Percentiles rank a stretch among this genome's conserved stretches.
Conservation (phyloP, 2,329 filamentous ascomycete genomes). For the Diaporthe ilicicola region DNA sequence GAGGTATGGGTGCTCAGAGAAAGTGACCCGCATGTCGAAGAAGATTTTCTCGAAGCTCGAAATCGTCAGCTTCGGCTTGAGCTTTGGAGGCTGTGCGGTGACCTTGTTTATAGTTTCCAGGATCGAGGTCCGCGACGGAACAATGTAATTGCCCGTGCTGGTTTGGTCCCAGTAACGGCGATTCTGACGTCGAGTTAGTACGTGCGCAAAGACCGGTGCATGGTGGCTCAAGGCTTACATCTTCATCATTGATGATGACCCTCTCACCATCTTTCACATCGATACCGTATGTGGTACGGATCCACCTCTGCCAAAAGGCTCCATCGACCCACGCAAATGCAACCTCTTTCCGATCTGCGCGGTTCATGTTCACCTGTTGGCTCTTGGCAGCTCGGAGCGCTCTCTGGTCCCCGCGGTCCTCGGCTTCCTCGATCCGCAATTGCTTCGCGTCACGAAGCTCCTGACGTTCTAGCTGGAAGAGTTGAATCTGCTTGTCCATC, state of each 20-base stretch:
- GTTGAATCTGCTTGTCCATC: slow-evolving; percentile 95
- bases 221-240: slow-evolving; percentile 68
- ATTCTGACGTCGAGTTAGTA: slow-evolving; percentile 66
- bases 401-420: slow-evolving; percentile 90
- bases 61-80: slow-evolving; percentile 81
- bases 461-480: slow-evolving; percentile 92
- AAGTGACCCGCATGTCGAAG: slow-evolving; percentile 68
- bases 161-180: slow-evolving; percentile 95
- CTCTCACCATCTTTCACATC: slow-evolving; percentile 88
- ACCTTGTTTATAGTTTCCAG: slow-evolving; percentile 84
- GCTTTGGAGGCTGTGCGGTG: slow-evolving; percentile 72
- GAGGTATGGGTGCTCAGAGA: slow-evolving; percentile 67
- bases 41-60: slow-evolving; percentile 76
- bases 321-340: slow-evolving; percentile 98
- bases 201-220: slow-evolving; percentile 2
- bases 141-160: slow-evolving; percentile 87
- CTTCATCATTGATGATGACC: slow-evolving; percentile 96
- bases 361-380: slow-evolving; percentile 90
- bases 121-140: slow-evolving; percentile 88
- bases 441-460: slow-evolving; percentile 95
- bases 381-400: slow-evolving; percentile 87
- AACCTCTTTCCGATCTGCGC: slow-evolving; percentile 86
- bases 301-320: slow-evolving; percentile 97
- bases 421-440: slow-evolving; percentile 92
- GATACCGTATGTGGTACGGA: slow-evolving; percentile 93